Base-by-base conservation (phyloP, 164 flowering plant genomes). In the Vitis riparia region DNA sequence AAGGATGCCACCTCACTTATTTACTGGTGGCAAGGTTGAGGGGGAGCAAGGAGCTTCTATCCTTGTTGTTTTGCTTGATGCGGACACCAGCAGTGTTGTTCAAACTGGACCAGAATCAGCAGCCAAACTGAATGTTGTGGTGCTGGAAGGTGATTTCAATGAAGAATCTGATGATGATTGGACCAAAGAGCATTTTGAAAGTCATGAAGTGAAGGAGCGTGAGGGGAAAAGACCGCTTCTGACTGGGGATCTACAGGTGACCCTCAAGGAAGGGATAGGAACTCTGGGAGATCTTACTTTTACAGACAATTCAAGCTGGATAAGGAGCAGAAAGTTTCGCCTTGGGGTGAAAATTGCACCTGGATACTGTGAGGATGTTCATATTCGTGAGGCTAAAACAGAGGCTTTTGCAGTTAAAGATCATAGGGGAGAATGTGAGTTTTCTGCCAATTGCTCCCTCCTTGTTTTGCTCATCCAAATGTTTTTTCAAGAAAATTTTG, bases 251-350 rank as follows among this genome's bases (percentile, higher is more conserved):
- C 69, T 84, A 37, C 77, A 74, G 17, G 73, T 91, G 17, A 51
- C 65, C 9, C 82, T 91, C 49, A 79, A 79, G 60, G 80, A 82
- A 51, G 97, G 97, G 14, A 78, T 89, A 7, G 94, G 91, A n/a
- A 81, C 83, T 56, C 68, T 89, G 2, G 91, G 87, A 44, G 88
- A 91, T 53, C 79, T 89, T 59, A 73, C 69, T 56, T 89, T 89
- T 71, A 86, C 97, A 3, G 93, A 91, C 77, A 89, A 89, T 72
- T 89, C 97, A 19, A 89, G 91, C 71, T 91, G 92, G 92, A 84
- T 80, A 60, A 78, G 92, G 71, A 82, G 89, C 74, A 80, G 92
- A 70, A 91, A 84, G 65, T 91, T 91, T 71, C 79, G 92, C 69
- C 80, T 91, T 67, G 97, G 91, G 12, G 76, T 89, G 57, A 87